Percentiles rank a stretch among this genome's conserved stretches.
phyloP scores from a whole-genome alignment of 768 basidiomycete species.

The Russula emetica region DNA sequence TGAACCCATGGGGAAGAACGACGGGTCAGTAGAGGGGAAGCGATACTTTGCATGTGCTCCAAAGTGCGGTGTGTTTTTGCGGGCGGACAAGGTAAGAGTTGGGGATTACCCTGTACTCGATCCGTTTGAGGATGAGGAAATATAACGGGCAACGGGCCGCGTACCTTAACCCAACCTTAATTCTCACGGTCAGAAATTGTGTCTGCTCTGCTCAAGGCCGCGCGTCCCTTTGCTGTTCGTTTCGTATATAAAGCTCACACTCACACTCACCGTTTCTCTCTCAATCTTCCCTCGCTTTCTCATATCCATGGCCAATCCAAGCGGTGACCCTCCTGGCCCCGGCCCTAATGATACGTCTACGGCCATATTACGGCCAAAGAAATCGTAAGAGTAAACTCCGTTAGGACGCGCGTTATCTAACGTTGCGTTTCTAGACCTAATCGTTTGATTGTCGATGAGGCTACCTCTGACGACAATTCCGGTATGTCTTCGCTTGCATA shows the following conservation, averaged over 20 bases:
- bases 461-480: constrained; percentile 92
- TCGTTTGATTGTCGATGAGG: constrained; percentile 95
- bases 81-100: constrained; percentile 71
- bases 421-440: constrained; percentile 63
- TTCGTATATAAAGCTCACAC: constrained; percentile 19
- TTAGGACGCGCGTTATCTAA: constrained; percentile 26
- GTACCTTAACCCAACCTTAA: not conserved
- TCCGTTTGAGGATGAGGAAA: constrained; percentile 71
- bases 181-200: constrained; percentile 20
- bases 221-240: constrained; percentile 22
- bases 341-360: constrained; percentile 88
- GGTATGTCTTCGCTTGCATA: constrained; percentile 43
- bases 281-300: not conserved
- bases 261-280: not conserved
- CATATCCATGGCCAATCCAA: constrained; percentile 66
- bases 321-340: constrained; percentile 78
- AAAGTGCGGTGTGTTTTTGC: constrained; percentile 81
- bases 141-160: constrained; percentile 38
- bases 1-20: constrained; percentile 93
- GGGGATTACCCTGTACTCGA: constrained; percentile 89
- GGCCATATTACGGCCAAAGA: constrained; percentile 94
- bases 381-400: constrained; percentile 62
- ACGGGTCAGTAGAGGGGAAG: constrained; percentile 86
- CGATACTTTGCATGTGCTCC: constrained; percentile 79
- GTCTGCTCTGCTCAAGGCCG: constrained; percentile 12